Evolutionary conservation across 2,329 filamentous ascomycete genomes (phyloP).

Genomic region (Stagonosporopsis tanaceti): DNA sequence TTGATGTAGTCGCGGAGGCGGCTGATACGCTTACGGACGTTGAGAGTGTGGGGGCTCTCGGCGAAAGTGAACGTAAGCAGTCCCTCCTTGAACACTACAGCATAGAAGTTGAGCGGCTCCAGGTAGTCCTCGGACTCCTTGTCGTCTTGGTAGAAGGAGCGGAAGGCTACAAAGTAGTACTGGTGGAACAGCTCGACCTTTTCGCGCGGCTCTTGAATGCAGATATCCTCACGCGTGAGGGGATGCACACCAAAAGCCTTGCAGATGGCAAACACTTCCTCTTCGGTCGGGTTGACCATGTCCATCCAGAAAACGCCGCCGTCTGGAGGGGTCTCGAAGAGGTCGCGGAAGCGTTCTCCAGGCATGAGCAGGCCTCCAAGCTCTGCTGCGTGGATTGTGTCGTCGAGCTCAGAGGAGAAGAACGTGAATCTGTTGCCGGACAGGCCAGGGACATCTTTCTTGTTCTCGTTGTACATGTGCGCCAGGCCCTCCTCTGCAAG

Average conservation of each 20-base stretch:
- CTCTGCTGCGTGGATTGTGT: constrained; percentile 89
- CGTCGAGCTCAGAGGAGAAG: constrained; percentile 94
- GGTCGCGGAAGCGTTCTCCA: constrained; percentile 85
- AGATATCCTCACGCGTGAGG: constrained; percentile 94
- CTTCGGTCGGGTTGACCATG: constrained; percentile 86
- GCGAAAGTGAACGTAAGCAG: constrained; percentile 94
- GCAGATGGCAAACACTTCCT: constrained; percentile 86
- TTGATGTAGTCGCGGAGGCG: constrained; percentile 94
- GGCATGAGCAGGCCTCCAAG: constrained; percentile 88
- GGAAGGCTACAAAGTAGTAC: constrained; percentile 98
- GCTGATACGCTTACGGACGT: constrained; percentile 90
- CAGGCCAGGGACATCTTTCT: constrained; percentile 53
- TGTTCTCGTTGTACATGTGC: constrained; percentile 46
- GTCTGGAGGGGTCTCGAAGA: constrained; percentile 76
- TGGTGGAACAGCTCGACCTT: constrained; percentile 98
- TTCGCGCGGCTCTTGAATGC: constrained; percentile 92
- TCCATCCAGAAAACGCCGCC: constrained; percentile 99
- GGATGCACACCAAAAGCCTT: constrained; percentile 96
- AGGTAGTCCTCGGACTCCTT: constrained; percentile 82
- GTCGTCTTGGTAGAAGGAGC: constrained; percentile 87
- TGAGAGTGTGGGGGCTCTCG: constrained; percentile 83
- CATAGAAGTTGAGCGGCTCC: constrained; percentile 95
- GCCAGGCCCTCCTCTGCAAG: constrained; percentile 48
- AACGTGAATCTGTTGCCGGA: constrained; percentile 86
- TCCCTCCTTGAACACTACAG: constrained; percentile 94